Conservation (phyloP, 192 early-diverging fungal species). For the Linnemannia zychae region DNA sequence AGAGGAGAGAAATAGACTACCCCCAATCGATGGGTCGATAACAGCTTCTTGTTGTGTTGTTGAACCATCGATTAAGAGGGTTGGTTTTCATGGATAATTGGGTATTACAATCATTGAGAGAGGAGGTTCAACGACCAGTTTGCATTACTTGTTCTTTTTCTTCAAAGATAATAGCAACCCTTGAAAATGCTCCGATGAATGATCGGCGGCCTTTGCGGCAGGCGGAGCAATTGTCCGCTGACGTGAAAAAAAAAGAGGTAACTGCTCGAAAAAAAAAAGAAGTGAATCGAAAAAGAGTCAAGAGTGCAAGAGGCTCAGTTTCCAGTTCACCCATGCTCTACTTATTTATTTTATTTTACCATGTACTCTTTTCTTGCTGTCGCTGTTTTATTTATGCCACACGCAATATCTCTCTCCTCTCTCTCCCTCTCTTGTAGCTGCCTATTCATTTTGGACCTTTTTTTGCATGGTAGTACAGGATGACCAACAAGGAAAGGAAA, state of each 20-base stretch:
- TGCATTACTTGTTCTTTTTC: neutral
- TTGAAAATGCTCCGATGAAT: neutral
- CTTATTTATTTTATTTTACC: neutral
- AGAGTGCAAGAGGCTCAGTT: neutral
- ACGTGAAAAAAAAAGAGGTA: neutral
- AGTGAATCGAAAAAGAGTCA: neutral
- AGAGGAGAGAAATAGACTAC: too few species aligned
- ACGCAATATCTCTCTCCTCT: neutral
- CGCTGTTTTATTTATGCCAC: too few species aligned
- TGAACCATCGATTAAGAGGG: neutral
- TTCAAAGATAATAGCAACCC: neutral
- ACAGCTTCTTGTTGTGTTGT: too few species aligned
- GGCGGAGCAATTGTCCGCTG: neutral
- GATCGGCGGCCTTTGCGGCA: neutral
- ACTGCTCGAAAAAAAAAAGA: neutral
- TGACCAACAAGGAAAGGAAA: slow-evolving; percentile 12
- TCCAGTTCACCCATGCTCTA: neutral
- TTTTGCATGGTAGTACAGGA: slow-evolving; percentile 3
- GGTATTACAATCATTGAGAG: too few species aligned
- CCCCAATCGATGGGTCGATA: too few species aligned
- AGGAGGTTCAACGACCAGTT: neutral
- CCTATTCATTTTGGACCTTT: neutral
- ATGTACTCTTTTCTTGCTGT: too few species aligned
- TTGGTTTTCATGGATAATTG: too few species aligned
- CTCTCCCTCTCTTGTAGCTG: too few species aligned